Evolutionary conservation across 768 basidiomycete species (phyloP), one percentile per base, ranked within the genome.

Genomic region (Boletus coccyginus): DNA sequence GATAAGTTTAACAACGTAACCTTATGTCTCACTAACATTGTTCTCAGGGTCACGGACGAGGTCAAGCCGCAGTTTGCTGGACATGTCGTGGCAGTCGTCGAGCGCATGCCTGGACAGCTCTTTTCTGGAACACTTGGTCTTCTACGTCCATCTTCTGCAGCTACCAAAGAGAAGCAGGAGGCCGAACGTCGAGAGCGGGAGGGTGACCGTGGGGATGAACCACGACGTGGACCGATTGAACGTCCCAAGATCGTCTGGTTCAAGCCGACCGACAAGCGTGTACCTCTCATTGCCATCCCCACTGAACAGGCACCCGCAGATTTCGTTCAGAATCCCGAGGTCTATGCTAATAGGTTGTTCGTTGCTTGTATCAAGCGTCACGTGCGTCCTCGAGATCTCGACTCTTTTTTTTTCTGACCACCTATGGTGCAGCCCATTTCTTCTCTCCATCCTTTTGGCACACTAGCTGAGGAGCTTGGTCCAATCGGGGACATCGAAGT

Each of bases 241-340:
- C 87, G 95, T 40, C 96, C 96, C 60, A 98, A 98, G 81, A 99
- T 99, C 61, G 95, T 99, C 45, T 99, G 97, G 97, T 98, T 99
- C 82, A 96, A 98, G 76, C 97, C 97, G 5, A 98, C 96, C 29
- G 95, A 98, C 78, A 99, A 99, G 73, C 91, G 97, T 55, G 97
- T 99, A 1, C 97, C 97, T 43, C 81, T 98, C 41, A 98, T 99
- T 66, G 97, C 97, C 53, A 99, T 99, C 59, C 96, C 95, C 9
- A 98, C 97, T 8, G 97, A 99, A 67, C 97, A 99, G 73, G 96
- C 97, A 0, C 97, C 97, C 7, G 82, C 81, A 17, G 95, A 98
- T 72, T 99, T 99, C 69, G 87, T 99, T 44, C 92, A 96, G 73
- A 92, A 92, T 68, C 87, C 95, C 3, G 96, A 97, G 60, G 80